Evolutionary conservation across 345 rosid genomes (phyloP), one percentile per base, ranked within the genome.

Genomic region (Raphanus sativus): DNA sequence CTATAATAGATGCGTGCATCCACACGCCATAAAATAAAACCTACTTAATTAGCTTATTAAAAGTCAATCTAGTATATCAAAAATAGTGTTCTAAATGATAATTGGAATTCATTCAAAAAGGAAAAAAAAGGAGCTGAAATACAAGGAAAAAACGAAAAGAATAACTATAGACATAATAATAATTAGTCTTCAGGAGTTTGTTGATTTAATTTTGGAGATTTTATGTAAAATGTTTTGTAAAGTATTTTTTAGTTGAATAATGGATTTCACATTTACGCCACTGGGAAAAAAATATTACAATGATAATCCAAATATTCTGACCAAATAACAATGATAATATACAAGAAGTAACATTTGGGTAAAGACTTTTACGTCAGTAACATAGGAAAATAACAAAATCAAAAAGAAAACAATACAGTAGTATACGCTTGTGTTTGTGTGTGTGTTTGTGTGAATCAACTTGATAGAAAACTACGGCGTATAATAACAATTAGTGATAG

Each of bases 11-110:
- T 48, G 69, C 56, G 61, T 61, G 69, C 63, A 15, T 33, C 75
- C 75, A 76, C 80, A 62, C 70, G 75, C 75, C 75, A 62, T 13
- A 24, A 5, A 1, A 16, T 28, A 26, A 16, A 62, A 33, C 40
- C 54, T 62, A 21, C 16, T 21, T 68, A 48, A 48, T 48, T 48
- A 68, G 17, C 28, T 76, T 55, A 24, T 24, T 65, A 1, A 9
- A 2, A 52, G 5, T 6, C 29, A 21, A 40, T 24, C 4, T 65
- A 38, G 33, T 12, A 4, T 38, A 1, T 17, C 17, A 17, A 63
- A 17, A 33, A 38, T 21, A 8, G 48, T 33, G 24, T 64, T 63
- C 25, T 62, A 15, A 29, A n/a, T 33, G 26, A 33, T 32, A 33
- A 15, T 4, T 4, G 3, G 50, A 17, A 21, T 21, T 21, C 21